Evolutionary conservation across 305 asterid genomes (phyloP).

Genomic region (Fraxinus ornus): DNA sequence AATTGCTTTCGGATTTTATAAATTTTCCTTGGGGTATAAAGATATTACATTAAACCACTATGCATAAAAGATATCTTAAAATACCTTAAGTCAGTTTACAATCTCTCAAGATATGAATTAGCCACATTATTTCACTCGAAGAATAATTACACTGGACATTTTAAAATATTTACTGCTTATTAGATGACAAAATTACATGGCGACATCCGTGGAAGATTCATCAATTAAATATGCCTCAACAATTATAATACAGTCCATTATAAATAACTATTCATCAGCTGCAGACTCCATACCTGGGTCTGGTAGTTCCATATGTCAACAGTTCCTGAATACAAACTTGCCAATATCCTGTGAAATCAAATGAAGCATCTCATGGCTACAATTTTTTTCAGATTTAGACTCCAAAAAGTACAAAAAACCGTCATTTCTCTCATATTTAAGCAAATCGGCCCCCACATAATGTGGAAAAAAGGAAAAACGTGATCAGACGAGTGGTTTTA

Average conservation of each 20-base stretch:
- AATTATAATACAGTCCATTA: conserved; percentile 2
- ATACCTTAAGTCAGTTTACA: not conserved
- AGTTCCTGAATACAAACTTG: conserved; percentile 74
- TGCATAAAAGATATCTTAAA: conserved; percentile 2
- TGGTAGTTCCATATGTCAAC: conserved; percentile 74
- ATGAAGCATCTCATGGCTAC: conserved; percentile 24
- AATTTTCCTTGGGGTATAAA: not conserved
- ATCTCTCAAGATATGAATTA: not conserved
- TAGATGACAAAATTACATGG: conserved; percentile 4
- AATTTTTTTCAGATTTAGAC: not conserved
- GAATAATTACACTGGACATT: not conserved
- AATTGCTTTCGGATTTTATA: not conserved
- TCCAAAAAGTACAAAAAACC: not conserved
- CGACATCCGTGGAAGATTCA: conserved; percentile 1
- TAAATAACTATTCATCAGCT: conserved; percentile 9
- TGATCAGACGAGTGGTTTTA: not conserved
- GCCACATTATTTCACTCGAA: conserved; percentile 14
- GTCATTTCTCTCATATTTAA: conserved; percentile 7
- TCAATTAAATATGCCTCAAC: not conserved
- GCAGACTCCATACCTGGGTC: conserved; percentile 52
- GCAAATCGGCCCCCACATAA: conserved; percentile 2
- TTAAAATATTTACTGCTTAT: not conserved
- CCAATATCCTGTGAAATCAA: conserved; percentile 53
- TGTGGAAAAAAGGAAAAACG: conserved; percentile 5
- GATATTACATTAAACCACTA: not conserved